Percentiles rank a stretch among this genome's conserved stretches.
These are phyloP conservation scores for Globisporangium polare DNA, from an alignment of 352 stramenopile species.

Conservation along the genomic window DNA sequence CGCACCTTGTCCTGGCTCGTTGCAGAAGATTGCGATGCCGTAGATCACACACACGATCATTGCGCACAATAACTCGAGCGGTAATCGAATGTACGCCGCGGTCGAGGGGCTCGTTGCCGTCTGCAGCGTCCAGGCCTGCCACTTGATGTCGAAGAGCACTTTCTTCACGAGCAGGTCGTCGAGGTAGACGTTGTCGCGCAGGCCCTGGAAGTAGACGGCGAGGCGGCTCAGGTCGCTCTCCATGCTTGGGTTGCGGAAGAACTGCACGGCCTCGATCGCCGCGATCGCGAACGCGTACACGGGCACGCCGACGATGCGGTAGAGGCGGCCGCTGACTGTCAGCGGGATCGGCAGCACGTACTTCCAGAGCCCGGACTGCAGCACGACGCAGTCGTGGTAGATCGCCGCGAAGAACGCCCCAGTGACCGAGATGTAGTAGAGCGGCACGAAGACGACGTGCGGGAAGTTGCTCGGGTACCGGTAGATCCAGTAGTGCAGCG, in stretches of 20 bases:
- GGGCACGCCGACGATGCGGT: conserved; percentile 60
- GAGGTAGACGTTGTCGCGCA: conserved; percentile 22
- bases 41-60: conserved; percentile 51
- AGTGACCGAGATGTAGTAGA: conserved; percentile 44
- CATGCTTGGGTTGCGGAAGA: conserved; percentile 40
- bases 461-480: conserved; percentile 56
- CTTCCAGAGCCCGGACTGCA: conserved; percentile 42
- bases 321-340: conserved; percentile 44
- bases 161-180: conserved; percentile 27
- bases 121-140: conserved; percentile 26
- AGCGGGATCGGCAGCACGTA: conserved; percentile 64
- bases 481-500: conserved; percentile 44
- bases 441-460: conserved; percentile 45
- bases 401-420: conserved; percentile 31
- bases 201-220: conserved; percentile 31
- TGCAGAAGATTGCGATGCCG: conserved; percentile 58
- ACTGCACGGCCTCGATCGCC: conserved; percentile 41
- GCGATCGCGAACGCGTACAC: conserved; percentile 55
- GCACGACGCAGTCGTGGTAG: conserved; percentile 36
- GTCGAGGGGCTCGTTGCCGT: conserved; percentile 19
- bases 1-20: conserved; percentile 66
- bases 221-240: conserved; percentile 38
- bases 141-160: conserved; percentile 29
- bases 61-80: conserved; percentile 42
- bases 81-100: conserved; percentile 32